A percentile compares a stretch with the other conserved stretches of the same genome.
These are phyloP conservation scores for Thalassiosira delicatula DNA, from an alignment of 352 stramenopile species.

Conservation along the genomic window DNA sequence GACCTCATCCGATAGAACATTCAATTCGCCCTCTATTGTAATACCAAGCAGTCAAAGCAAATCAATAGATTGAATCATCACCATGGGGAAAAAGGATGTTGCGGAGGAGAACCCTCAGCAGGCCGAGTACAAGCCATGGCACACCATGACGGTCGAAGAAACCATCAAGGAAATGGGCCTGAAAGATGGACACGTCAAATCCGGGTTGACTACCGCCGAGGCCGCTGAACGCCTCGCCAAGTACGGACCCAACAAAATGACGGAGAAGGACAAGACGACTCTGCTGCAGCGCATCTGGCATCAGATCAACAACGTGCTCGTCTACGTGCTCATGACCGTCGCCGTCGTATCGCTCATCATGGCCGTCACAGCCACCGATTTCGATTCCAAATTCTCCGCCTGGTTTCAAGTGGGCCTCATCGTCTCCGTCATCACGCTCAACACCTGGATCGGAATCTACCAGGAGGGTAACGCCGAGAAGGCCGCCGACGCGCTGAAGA, in stretches of 20 bases:
- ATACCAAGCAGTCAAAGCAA: too few relatives aligned
- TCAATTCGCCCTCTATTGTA: too few relatives aligned
- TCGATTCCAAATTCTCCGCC: slow-evolving; percentile 53
- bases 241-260: slow-evolving; percentile 77
- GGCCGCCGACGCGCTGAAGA: slow-evolving; percentile 77
- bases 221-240: slow-evolving; percentile 57
- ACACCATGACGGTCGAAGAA: slow-evolving; percentile 68
- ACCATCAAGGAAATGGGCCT: slow-evolving; percentile 54
- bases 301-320: slow-evolving; percentile 77
- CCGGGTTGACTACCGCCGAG: slow-evolving; percentile 66
- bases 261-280: slow-evolving; percentile 68
- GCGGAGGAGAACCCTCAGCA: slow-evolving; percentile 35
- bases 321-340: slow-evolving; percentile 78
- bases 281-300: slow-evolving; percentile 75
- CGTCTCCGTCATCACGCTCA: slow-evolving; percentile 70
- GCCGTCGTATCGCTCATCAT: slow-evolving; percentile 66
- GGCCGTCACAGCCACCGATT: slow-evolving; percentile 44
- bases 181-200: slow-evolving; percentile 46
- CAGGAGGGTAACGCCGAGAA: slow-evolving; percentile 80
- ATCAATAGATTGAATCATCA: too few relatives aligned
- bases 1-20: too few relatives aligned
- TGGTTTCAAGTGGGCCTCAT: slow-evolving; percentile 70
- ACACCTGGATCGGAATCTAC: slow-evolving; percentile 78
- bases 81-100: neutral
- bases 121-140: slow-evolving; percentile 54